Base-by-base conservation (phyloP, 331 rosid species). In the Stylosanthes scabra region DNA sequence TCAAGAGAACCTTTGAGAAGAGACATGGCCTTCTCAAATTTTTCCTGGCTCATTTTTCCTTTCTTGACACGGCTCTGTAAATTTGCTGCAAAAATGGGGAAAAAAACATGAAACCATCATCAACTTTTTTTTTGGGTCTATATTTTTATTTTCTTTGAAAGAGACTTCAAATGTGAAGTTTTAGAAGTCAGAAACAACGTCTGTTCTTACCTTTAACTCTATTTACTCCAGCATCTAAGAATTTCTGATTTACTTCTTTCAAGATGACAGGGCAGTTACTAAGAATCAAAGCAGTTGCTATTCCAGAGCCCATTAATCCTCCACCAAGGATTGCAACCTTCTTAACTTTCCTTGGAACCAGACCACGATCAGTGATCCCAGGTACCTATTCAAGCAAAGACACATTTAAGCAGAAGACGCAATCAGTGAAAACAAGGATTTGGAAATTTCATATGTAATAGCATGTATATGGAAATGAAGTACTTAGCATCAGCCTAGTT, bases 261-360 rank as follows among this genome's bases (percentile, higher is more conserved):
- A 95, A 81, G 71, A 91, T 83, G 74, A 95, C 97, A 37, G 89
- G 85, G 67, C 87, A 95, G 79, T 75, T 78, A 66, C 97, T 86
- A 65, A 87, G 91, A 77, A 95, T 52, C 84, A 95, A 82, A 37
- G 92, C 86, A 10, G 99, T 95, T 27, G 96, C 93, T 76, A 95
- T 95, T 78, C 97, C 99, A 72, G 97, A 95, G 71, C 99, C 99
- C 99, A 91, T 95, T 62, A 95, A 77, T 62, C 99, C 99, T 46
- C 99, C 99, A 61, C 99, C 99, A 74, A 95, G 71, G 79, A 90
- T 80, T 63, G 97, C 99, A 80, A 95, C 93, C 79, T 88, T 95
- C 34, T 80, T 90, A 54, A 90, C 89, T 5, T 27, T 77, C 81
- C 97, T 91, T 52, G 97, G 99, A 71, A 64, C 83, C 66, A 95